Evolutionary conservation across 2,329 filamentous ascomycete species (phyloP).

Genomic region (Xylaria sp.): DNA sequence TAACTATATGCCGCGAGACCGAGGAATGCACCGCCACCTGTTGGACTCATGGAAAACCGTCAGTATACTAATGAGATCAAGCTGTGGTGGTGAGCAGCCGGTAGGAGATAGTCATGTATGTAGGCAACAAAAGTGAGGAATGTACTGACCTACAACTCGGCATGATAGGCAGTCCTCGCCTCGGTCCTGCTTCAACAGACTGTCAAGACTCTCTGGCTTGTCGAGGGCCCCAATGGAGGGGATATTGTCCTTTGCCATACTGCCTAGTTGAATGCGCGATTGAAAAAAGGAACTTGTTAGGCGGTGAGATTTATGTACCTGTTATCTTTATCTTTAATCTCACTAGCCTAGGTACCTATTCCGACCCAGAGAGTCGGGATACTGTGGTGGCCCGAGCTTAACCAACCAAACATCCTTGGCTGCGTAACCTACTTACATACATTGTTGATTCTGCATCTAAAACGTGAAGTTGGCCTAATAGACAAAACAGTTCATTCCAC

Average conservation of each 20-base stretch:
- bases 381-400: background rate
- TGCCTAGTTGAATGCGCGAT: conserved; percentile 21
- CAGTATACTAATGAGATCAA: conserved; percentile 1
- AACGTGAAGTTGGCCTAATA: too few species aligned
- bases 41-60: conserved; percentile 20
- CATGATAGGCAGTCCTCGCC: conserved; percentile 77
- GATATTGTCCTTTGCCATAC: conserved; percentile 61
- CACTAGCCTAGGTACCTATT: background rate
- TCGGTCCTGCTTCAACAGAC: conserved; percentile 65
- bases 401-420: background rate
- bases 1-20: conserved; percentile 83
- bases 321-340: background rate
- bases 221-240: conserved; percentile 66
- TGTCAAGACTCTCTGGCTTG: conserved; percentile 70
- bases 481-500: too few species aligned
- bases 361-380: background rate
- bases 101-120: background rate
- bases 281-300: background rate
- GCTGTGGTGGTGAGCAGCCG: too few species aligned
- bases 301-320: background rate
- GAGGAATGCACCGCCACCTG: conserved; percentile 80
- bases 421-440: background rate
- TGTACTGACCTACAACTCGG: conserved; percentile 72
- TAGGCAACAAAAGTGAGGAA: background rate
- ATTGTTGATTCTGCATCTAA: too few species aligned